Evolutionary conservation across 2,329 filamentous ascomycete genomes (phyloP).

Genomic region (Zymoseptoria crescenta): DNA sequence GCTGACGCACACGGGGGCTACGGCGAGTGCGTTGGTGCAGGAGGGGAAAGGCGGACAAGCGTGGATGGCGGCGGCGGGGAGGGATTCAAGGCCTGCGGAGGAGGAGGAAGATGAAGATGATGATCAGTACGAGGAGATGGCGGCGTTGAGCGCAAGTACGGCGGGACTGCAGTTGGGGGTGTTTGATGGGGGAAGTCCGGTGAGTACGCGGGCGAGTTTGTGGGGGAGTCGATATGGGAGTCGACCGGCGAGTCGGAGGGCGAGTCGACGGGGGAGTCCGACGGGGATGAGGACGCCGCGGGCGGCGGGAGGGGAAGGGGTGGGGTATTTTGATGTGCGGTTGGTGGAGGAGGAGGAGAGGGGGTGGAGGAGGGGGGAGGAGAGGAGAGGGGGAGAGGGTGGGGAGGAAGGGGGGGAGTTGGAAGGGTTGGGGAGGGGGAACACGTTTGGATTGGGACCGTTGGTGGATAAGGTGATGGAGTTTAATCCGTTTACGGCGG

Average conservation of each 20-base stretch:
- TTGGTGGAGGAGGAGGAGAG: conserved; percentile 31
- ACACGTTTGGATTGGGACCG: conserved; percentile 47
- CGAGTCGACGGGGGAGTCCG: conserved; percentile 34
- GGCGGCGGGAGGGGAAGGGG: conserved; percentile 4
- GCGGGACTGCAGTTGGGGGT: conserved; percentile 10
- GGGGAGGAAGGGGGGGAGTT: conserved; percentile 48
- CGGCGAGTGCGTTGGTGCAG: conserved; percentile 48
- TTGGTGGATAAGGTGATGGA: conserved; percentile 53
- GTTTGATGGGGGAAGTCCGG: conserved; percentile 14
- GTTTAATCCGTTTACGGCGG: conserved; percentile 49
- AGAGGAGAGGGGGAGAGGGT: too few relatives aligned
- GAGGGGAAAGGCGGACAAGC: conserved; percentile 57
- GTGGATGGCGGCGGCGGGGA: conserved; percentile 49
- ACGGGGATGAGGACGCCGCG: conserved; percentile 32
- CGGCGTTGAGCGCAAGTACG: conserved; percentile 22
- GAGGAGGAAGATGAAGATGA: conserved; percentile 26
- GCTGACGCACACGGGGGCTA: conserved; percentile 51
- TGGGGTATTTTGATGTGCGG: conserved; percentile 26
- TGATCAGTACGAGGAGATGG: conserved; percentile 30
- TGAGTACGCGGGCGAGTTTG: conserved; percentile 17
- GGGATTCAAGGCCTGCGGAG: conserved; percentile 14
- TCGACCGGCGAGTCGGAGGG: conserved; percentile 32
- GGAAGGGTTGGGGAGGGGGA: conserved; percentile 41
- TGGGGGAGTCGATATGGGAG: conserved; percentile 31
- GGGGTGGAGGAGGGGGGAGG: conserved; percentile 31